phyloP scores from a whole-genome alignment of 768 basidiomycete species.

The Leccinum disarticulatum region DNA sequence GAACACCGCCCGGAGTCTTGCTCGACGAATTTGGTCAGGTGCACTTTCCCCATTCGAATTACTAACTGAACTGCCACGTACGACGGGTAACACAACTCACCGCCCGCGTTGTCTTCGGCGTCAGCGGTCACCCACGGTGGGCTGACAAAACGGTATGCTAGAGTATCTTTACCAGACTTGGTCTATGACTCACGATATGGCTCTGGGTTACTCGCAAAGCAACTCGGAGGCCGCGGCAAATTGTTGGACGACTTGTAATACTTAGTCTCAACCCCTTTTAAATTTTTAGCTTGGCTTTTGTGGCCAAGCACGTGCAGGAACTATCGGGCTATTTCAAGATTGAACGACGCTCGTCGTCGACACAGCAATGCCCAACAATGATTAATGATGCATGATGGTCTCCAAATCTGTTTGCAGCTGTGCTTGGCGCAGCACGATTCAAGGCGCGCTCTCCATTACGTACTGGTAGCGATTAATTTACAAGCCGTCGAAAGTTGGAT shows the following conservation, averaged over 20 bases:
- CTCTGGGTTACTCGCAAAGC: neutral
- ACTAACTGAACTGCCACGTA: neutral
- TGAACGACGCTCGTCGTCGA: neutral
- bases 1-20: too few relatives aligned
- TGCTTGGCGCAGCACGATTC: neutral
- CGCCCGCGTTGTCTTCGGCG: neutral
- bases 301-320: too few relatives aligned
- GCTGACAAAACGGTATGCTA: neutral
- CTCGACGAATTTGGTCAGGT: too few relatives aligned
- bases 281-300: too few relatives aligned
- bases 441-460: neutral
- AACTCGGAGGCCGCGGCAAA: neutral
- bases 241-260: neutral
- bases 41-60: too few relatives aligned
- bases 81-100: neutral
- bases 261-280: neutral
- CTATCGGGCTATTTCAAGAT: neutral
- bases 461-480: neutral
- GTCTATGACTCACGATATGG: too few relatives aligned
- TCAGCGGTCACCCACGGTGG: neutral
- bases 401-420: neutral
- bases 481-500: neutral
- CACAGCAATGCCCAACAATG: neutral
- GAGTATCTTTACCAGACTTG: neutral
- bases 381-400: neutral